Base-by-base conservation (phyloP, 306 rosid species). In the Castanea sativa region DNA sequence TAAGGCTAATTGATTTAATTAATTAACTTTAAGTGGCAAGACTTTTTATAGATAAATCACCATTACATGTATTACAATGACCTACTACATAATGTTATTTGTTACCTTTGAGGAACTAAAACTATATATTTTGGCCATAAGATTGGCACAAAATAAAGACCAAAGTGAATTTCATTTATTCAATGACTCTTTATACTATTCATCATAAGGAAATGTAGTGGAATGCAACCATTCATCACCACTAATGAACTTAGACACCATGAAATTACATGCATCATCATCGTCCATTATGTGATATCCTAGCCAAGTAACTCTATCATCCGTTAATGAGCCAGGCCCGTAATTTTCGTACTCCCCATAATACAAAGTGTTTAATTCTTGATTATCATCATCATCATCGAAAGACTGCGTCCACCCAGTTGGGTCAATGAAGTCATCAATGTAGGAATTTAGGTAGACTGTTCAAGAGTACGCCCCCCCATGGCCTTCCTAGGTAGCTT, bases 401-500 rank as follows among this genome's bases (percentile, higher is more conserved):
- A 83, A 56, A 96, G 94, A 93, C 23, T 63, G 5, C 1, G 21
- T 91, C 97, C 97, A 93, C 52, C 96, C 91, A 11, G 5, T n/a
- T 14, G 90, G 88, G 68, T 91, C 89, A 60, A 93, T 81, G 45
- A 91, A 91, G 29, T 68, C 88, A 81, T 82, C 94, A 41, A 93
- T 79, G 63, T 86, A 89, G 2, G 96, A 88, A 81, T 87, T 89
- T 5, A 93, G 55, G 56, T 10, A 77, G 25, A 91, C 94, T 1
- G 96, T 88, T 5, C 87, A 80, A 68, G 97, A 88, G 82, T 74
- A 89, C 1, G 18, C n/a, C 76, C 85, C 85, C 84, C 96, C 97
- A 91, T 0, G 97, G 94, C 71, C 96, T 77, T 12, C 94, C 97
- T 6, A 93, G 83, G 86, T 89, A 91, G 83, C 92, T 91, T 79